A percentile compares a stretch with the other conserved stretches of the same genome.
phyloP scores from a whole-genome alignment of 805 yeast species.

The Candida pseudoglaebosa region DNA sequence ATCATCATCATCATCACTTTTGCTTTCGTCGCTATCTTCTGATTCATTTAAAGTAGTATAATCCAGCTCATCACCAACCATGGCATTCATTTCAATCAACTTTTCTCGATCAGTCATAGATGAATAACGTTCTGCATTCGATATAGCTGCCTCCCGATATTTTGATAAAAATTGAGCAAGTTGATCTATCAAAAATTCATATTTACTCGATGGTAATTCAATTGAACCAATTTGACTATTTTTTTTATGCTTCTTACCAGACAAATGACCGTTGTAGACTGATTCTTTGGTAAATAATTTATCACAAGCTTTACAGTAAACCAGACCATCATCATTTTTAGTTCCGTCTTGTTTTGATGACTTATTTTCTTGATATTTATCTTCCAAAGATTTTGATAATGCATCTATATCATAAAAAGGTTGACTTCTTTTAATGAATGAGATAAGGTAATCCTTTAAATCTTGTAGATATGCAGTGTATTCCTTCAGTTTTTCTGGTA shows the following conservation, averaged over 20 bases:
- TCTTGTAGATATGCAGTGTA: conserved; percentile 45
- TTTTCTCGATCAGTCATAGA: conserved; percentile 72
- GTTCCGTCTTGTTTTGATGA: conserved; percentile 8
- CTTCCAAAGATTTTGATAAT: conserved; percentile 9
- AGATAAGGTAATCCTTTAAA: conserved; percentile 47
- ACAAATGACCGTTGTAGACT: conserved; percentile 65
- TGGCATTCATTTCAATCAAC: conserved; percentile 43
- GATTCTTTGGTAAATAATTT: conserved; percentile 59
- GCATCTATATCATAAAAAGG: conserved; percentile 45
- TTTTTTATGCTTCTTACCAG: conserved; percentile 72
- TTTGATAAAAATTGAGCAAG: conserved; percentile 35
- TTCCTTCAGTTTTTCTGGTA: conserved; percentile 16
- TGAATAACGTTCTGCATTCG: conserved; percentile 60
- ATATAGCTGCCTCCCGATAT: conserved; percentile 47
- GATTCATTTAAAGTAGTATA: conserved; percentile 35
- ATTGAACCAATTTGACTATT: conserved; percentile 23
- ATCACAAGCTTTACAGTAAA: conserved; percentile 62
- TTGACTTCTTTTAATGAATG: conserved; percentile 43
- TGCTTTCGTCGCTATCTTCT: conserved; percentile 18
- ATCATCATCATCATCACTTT: conserved; percentile 23
- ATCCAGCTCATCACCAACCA: conserved; percentile 35
- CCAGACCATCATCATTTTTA: conserved; percentile 22
- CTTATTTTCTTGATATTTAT: conserved; percentile 5
- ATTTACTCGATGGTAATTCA: not conserved
- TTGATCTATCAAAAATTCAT: conserved; percentile 37